A percentile compares a stretch with the other conserved stretches of the same genome.
Conservation (phyloP, 2,329 filamentous ascomycete species). For the Apiospora hydei region DNA sequence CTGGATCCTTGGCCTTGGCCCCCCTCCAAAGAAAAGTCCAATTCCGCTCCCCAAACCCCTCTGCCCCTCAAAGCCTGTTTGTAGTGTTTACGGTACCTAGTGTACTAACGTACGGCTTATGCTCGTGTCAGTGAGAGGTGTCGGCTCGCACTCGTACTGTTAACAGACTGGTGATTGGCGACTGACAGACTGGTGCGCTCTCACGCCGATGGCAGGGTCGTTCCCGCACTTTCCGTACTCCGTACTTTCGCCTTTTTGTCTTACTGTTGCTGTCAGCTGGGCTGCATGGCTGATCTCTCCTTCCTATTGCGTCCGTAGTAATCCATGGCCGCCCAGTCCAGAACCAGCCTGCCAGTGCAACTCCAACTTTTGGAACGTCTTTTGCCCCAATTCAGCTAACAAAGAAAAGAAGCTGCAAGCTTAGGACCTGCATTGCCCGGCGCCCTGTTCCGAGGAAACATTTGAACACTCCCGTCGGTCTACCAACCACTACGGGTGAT, state of each 20-base stretch:
- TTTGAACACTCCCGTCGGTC: background rate
- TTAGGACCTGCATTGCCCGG: background rate
- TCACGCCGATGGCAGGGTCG: background rate
- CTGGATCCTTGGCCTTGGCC: background rate
- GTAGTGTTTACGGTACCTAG: conserved; percentile 1
- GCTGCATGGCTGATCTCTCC: conserved; percentile 12
- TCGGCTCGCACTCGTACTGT: background rate
- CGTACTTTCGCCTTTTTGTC: background rate
- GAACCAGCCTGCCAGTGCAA: background rate
- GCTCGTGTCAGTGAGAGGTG: conserved; percentile 1
- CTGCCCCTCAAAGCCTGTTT: background rate
- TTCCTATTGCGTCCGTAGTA: conserved; percentile 3
- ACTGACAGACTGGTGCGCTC: background rate
- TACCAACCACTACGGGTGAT: background rate
- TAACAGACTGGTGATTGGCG: too few species aligned
- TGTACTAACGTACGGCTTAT: background rate
- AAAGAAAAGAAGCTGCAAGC: background rate
- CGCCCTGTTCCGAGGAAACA: conserved; percentile 8
- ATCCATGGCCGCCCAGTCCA: background rate
- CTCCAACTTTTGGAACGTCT: background rate
- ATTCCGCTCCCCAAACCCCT: background rate
- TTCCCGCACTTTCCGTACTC: background rate
- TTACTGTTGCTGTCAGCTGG: conserved; percentile 12
- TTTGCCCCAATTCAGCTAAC: background rate
- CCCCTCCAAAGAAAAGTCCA: background rate